These are phyloP conservation scores for Leonotis leonurus DNA, from an alignment of 257 asterid species.

Conservation along the genomic window DNA sequence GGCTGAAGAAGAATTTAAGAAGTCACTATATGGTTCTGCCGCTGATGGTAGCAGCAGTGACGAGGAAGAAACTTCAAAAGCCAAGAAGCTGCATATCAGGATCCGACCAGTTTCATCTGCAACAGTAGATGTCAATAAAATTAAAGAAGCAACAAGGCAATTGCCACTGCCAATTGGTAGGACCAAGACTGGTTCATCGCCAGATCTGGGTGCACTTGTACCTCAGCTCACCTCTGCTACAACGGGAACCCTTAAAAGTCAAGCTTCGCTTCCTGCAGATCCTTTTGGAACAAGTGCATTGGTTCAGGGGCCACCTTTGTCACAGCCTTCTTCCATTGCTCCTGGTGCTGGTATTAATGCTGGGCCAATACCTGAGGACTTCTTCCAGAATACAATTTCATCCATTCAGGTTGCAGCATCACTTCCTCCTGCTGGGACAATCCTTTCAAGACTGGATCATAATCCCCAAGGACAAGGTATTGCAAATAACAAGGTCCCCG, in stretches of 20 bases:
- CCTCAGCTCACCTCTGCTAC: slow-evolving; percentile 58
- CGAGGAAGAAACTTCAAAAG: slow-evolving; percentile 84
- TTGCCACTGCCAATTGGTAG: slow-evolving; percentile 70
- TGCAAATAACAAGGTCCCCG: slow-evolving; percentile 36
- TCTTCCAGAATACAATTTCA: slow-evolving; percentile 87
- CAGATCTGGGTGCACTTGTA: slow-evolving; percentile 55
- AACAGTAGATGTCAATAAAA: slow-evolving; percentile 85
- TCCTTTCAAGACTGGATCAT: slow-evolving; percentile 65
- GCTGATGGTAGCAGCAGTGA: slow-evolving; percentile 97
- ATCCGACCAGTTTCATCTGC: slow-evolving; percentile 77
- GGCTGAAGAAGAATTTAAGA: slow-evolving; percentile 97
- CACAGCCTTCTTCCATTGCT: slow-evolving; percentile 43
- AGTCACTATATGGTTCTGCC: slow-evolving; percentile 61
- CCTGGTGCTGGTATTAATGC: slow-evolving; percentile 62
- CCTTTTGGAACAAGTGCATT: slow-evolving; percentile 56
- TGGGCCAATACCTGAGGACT: slow-evolving; percentile 96
- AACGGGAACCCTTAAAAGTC: slow-evolving; percentile 36
- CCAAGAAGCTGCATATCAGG: slow-evolving; percentile 64
- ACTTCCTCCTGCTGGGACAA: slow-evolving; percentile 76
- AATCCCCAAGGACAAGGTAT: slow-evolving; percentile 52
- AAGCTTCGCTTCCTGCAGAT: slow-evolving; percentile 60
- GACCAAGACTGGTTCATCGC: slow-evolving; percentile 74
- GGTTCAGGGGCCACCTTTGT: slow-evolving; percentile 44
- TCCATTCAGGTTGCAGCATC: slow-evolving; percentile 83
- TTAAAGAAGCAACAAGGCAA: slow-evolving; percentile 96